Percentiles rank a stretch among this genome's conserved stretches.
Evolutionary conservation across 306 rosid genomes (phyloP).

Genomic region (Pyrus communis): DNA sequence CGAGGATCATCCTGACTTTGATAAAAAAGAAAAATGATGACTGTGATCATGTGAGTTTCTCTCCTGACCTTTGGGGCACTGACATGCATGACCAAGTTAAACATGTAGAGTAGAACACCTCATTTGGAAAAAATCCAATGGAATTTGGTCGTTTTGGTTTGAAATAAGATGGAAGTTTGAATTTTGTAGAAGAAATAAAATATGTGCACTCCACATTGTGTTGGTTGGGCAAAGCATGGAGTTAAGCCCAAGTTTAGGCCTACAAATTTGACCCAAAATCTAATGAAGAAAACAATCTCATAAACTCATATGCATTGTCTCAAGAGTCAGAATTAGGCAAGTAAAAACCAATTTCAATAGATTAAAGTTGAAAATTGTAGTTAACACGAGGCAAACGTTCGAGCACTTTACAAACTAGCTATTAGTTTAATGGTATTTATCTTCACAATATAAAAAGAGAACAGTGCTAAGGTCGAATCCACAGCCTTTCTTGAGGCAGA

Average conservation of each 20-base stretch:
- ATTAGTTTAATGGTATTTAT: too few relatives aligned
- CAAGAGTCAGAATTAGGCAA: neutral
- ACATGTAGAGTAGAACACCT: too few relatives aligned
- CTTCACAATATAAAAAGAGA: neutral
- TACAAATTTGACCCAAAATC: neutral
- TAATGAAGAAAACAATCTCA: neutral
- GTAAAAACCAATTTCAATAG: too few relatives aligned
- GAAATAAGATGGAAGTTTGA: neutral
- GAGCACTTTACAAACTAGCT: neutral
- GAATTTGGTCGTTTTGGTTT: neutral
- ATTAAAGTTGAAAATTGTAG: neutral
- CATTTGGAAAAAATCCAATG: neutral
- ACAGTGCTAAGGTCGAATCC: too few relatives aligned
- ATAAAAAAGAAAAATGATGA: too few relatives aligned
- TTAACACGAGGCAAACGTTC: too few relatives aligned
- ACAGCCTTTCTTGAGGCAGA: fast-evolving
- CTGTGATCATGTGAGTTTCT: too few relatives aligned
- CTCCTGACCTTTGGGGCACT: neutral
- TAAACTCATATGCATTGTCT: neutral
- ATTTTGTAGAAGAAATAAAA: neutral
- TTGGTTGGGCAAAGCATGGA: neutral
- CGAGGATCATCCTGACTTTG: too few relatives aligned
- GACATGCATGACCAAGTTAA: neutral
- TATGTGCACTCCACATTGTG: neutral
- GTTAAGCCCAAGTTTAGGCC: neutral